Evolutionary conservation across 768 basidiomycete genomes (phyloP), one percentile per base, ranked within the genome.

Genomic region (Leucocoprinus birnbaumii): DNA sequence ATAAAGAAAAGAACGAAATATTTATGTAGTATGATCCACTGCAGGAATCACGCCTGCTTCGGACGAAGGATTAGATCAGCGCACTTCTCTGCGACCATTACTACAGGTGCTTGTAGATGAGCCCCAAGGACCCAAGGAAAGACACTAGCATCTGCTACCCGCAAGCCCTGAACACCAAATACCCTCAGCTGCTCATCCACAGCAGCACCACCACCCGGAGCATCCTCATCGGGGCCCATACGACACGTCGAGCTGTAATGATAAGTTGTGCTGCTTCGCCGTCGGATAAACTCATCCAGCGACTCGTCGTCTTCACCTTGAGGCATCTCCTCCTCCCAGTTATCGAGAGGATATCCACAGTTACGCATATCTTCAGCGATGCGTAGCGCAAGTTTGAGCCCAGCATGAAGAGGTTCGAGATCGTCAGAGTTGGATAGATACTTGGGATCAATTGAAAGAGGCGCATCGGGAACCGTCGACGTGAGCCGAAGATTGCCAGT

Each of bases 81-180:
- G 47, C 74, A 75, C 43, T 70, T 71, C 61, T 75, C 74, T 3
- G 68, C 75, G 6, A 72, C 62, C 53, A 65, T 62, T 2, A 66
- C 68, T 7, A 63, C 63, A 6, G 70, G 65, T 2, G 73, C 73
- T 62, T 67, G 65, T 1, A 62, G 59, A 59, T 76, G 75, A 6
- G 64, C 53, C 9, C 65, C 63, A 5, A 65, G 54, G 53, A 77
- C 75, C 44, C 57, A 67, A 11, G 78, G 78, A 60, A 77, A 79
- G 2, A 77, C 66, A 42, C 76, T 77, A n/a, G 77, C 76, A 64
- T 80, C 79, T 49, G 76, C 79, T 8, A 79, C 72, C 26, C 77
- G 65, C 57, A 80, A 58, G 0, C 74, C 73, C 16, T 70, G 59
- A 7, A 80, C 56, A n/a, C 77, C 78, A 60, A 73, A 70, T 18